Evolutionary conservation across 495 filamentous ascomycete species (phyloP), one percentile per base, ranked within the genome.

Genomic region (Aspergillus funiculosus): DNA sequence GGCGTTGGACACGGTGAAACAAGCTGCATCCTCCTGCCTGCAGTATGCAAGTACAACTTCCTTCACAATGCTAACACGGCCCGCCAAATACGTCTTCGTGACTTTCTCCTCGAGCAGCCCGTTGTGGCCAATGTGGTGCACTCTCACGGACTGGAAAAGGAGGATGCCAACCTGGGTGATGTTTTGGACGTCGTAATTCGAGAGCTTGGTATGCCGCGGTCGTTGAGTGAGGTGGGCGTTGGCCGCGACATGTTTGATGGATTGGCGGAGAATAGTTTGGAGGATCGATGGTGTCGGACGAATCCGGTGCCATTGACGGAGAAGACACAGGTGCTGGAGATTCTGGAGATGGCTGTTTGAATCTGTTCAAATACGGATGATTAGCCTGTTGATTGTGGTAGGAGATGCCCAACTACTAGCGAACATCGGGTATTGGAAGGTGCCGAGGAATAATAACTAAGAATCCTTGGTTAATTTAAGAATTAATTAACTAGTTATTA

Each of bases 1-100:
- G 81, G 80, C 1, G 79, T 83, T 9, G 76, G 74, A 4, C 80
- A 85, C 52, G 80, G 79, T 25, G 78, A 83, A 59, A 85, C 80
- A 19, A 82, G 74, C 53, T 84, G 80, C 48, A 73, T 85, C 25
- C 65, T 84, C 37, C 61, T 83, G 19, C 79, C 79, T 4, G 72
- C 70, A 5, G 81, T 83, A 4, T 72, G 75, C 58, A 75, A 76
- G 54, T 83, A 65, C 53, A 85, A 83, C 53, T 73, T 71, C 1
- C 51, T 62, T 28, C 56, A 70, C 39, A 68, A 63, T 19, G 70
- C 71, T 18, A 75, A 79, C 42, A 55, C 50, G 6, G 63, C 63
- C 5, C 54, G 69, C 3, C 79, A 84, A 54, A 42, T 57, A 4
- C 59, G 56, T 3, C 67, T 80, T 0, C 58, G 71, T 19, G 56